These are phyloP conservation scores for Fusarium succisae DNA, from an alignment of 2,329 filamentous ascomycete genomes.

Conservation along the genomic window DNA sequence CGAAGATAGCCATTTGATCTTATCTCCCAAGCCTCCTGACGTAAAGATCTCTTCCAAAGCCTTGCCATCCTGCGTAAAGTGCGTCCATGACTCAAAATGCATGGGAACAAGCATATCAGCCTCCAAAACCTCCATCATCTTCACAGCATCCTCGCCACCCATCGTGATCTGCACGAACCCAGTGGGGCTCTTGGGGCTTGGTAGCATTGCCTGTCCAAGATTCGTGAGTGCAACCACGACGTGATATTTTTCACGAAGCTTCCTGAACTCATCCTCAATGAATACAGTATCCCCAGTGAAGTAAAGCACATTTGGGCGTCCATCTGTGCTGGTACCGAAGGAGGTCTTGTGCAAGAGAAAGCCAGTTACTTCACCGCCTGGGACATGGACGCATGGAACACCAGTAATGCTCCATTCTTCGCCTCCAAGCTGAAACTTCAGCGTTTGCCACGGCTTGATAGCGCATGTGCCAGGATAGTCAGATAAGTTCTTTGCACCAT, in stretches of 20 bases:
- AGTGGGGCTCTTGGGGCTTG: not conserved
- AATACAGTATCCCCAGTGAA: not conserved
- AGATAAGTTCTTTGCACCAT: not conserved
- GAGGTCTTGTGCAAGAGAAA: not conserved
- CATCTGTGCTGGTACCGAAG: not conserved
- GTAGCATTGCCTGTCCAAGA: not conserved
- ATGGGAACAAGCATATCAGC: not conserved
- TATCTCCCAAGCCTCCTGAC: accelerated
- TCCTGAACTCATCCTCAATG: not conserved
- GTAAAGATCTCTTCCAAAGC: not conserved
- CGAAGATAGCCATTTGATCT: not conserved
- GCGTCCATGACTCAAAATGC: not conserved
- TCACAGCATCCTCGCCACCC: not conserved
- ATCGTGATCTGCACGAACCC: not conserved
- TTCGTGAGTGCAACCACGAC: not conserved
- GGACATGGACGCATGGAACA: not conserved
- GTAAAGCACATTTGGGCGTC: not conserved
- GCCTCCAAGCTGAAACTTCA: not conserved
- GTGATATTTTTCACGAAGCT: not conserved
- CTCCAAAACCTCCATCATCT: not conserved
- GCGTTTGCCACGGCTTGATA: not conserved
- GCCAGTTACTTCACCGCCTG: not conserved
- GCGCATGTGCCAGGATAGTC: not conserved
- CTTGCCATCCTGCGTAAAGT: not conserved
- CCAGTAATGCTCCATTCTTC: not conserved